Evolutionary conservation across 2,329 filamentous ascomycete species (phyloP).

Genomic region (Arthrinium phaeospermum): DNA sequence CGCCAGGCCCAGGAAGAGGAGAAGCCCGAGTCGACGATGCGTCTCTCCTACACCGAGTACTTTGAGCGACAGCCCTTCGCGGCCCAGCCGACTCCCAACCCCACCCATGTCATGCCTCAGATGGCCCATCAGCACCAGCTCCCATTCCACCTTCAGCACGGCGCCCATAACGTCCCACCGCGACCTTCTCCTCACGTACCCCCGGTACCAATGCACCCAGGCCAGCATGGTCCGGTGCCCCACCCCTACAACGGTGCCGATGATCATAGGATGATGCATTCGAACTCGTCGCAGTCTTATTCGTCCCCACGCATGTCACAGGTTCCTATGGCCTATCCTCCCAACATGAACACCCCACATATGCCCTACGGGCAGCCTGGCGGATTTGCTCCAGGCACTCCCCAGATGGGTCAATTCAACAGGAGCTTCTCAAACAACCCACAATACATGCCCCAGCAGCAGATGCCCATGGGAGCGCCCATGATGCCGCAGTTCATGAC

Average conservation of each 20-base stretch:
- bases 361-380: constrained; percentile 71
- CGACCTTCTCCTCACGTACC: constrained; percentile 77
- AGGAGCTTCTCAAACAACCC: constrained; percentile 74
- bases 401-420: constrained; percentile 71
- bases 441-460: constrained; percentile 75
- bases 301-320: constrained; percentile 81
- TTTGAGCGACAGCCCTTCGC: constrained; percentile 73
- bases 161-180: constrained; percentile 69
- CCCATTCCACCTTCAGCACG: constrained; percentile 81
- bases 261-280: constrained; percentile 88
- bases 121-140: constrained; percentile 84
- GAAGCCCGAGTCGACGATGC: constrained; percentile 68
- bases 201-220: constrained; percentile 77
- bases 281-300: constrained; percentile 82
- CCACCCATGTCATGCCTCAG: constrained; percentile 72
- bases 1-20: constrained; percentile 74
- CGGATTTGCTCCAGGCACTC: constrained; percentile 72
- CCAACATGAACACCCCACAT: constrained; percentile 72
- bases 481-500: constrained; percentile 86
- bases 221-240: constrained; percentile 71
- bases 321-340: constrained; percentile 71
- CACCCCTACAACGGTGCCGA: constrained; percentile 76
- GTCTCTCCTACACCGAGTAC: constrained; percentile 74
- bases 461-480: constrained; percentile 72
- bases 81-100: constrained; percentile 71